A percentile compares a stretch with the other conserved stretches of the same genome.
phyloP scores from a whole-genome alignment of 805 yeast genomes.

The Naumovozyma dairenensis region DNA sequence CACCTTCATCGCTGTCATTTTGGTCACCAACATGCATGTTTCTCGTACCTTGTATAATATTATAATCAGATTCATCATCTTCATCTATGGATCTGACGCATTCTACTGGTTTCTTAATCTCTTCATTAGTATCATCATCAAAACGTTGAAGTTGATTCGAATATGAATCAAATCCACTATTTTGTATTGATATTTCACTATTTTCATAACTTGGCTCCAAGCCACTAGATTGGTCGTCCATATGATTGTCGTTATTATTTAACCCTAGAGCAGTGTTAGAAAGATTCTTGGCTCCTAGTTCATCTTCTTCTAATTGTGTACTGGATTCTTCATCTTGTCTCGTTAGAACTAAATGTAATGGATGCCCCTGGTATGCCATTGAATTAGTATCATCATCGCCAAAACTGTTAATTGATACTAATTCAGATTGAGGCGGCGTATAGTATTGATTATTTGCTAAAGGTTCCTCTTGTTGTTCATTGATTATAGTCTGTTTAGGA shows the following conservation, averaged over 20 bases:
- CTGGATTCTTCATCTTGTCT: conserved; percentile 7
- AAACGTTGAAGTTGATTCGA: no score
- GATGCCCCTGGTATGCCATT: conserved; percentile 9
- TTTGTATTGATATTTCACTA: no score
- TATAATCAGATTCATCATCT: no score
- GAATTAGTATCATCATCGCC: conserved; percentile 5
- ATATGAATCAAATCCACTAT: no score
- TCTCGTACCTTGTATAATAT: no score
- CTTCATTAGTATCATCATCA: no score
- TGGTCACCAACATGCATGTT: no score
- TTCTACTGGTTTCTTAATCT: no score
- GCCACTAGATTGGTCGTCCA: no score
- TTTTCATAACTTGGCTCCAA: no score
- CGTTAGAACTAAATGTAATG: conserved; percentile 11
- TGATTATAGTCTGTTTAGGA: not conserved
- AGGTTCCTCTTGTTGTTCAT: not conserved
- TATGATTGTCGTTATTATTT: not conserved
- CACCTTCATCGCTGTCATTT: not conserved
- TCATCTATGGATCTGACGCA: no score
- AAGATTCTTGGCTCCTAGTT: not conserved
- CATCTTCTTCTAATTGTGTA: conserved; percentile 1
- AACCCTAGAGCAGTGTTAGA: not conserved
- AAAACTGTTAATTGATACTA: conserved; percentile 20
- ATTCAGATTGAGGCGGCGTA: conserved; percentile 17
- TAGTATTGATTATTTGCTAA: not conserved